phyloP scores from a whole-genome alignment of 192 early-diverging fungal genomes.

The Coemansia sp. region DNA sequence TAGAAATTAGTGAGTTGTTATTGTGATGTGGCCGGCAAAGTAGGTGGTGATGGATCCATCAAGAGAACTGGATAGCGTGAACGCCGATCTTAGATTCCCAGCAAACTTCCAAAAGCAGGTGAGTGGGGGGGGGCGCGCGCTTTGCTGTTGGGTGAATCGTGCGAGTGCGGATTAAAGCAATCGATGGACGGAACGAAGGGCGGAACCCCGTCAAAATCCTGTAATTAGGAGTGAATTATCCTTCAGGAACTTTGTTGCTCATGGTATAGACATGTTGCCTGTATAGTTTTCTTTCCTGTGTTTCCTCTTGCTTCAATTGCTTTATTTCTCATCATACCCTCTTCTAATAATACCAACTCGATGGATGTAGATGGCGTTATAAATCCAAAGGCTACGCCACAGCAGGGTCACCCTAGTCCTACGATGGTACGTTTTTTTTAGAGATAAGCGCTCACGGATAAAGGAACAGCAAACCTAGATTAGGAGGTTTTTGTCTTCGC shows the following conservation, averaged over 20 bases:
- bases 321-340: background rate
- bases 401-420: background rate
- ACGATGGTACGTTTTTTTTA: background rate
- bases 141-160: background rate
- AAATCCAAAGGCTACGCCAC: background rate
- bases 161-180: background rate
- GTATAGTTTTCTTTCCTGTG: background rate
- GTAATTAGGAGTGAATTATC: background rate
- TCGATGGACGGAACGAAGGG: background rate
- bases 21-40: background rate
- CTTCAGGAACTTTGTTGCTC: background rate
- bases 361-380: background rate
- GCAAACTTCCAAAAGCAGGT: background rate
- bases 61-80: background rate
- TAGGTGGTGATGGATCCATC: background rate
- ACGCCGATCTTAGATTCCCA: background rate
- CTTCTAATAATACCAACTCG: background rate
- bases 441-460: background rate
- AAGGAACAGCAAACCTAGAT: background rate
- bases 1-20: background rate
- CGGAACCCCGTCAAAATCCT: background rate
- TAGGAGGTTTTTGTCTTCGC: background rate
- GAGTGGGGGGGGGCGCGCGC: background rate
- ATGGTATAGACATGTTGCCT: background rate
- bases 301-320: background rate